Percentiles rank a stretch among this genome's conserved stretches.
These are phyloP conservation scores for Rhizoclosmatium globosum DNA, from an alignment of 192 early-diverging fungal species.

Conservation along the genomic window DNA sequence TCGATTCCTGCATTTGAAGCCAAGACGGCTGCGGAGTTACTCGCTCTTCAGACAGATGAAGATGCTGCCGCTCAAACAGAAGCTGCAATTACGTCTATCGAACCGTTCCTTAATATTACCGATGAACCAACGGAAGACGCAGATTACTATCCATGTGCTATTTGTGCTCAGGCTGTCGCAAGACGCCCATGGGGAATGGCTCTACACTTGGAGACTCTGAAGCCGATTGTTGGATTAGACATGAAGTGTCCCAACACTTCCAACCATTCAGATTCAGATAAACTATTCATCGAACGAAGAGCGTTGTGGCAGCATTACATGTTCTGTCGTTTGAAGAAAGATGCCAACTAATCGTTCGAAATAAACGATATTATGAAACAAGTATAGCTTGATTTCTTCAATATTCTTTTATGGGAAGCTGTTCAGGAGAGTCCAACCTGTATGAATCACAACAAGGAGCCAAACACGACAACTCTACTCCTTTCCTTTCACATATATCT, in stretches of 20 bases:
- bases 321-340: slow-evolving; percentile 54
- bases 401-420: too few species aligned
- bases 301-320: slow-evolving; percentile 66
- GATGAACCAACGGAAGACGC: slow-evolving; percentile 34
- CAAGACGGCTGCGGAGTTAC: slow-evolving; percentile 1
- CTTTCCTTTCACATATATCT: background rate
- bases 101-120: slow-evolving; percentile 28
- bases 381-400: too few species aligned
- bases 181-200: slow-evolving; percentile 59
- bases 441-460: background rate
- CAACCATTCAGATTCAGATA: slow-evolving; percentile 15
- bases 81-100: slow-evolving; percentile 14
- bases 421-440: background rate
- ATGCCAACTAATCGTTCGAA: background rate
- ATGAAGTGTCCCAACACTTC: slow-evolving; percentile 53
- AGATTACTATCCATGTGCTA: slow-evolving; percentile 58
- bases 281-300: slow-evolving; percentile 56
- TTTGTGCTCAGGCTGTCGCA: slow-evolving; percentile 63
- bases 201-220: slow-evolving; percentile 63
- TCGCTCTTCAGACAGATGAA: slow-evolving; percentile 28
- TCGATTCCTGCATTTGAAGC: slow-evolving; percentile 39
- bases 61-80: slow-evolving; percentile 43
- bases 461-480: background rate
- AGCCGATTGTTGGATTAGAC: slow-evolving; percentile 59
- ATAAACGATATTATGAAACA: background rate